Evolutionary conservation across 768 basidiomycete genomes (phyloP), one percentile per base, ranked within the genome.

Genomic region (Lactarius trivialis): DNA sequence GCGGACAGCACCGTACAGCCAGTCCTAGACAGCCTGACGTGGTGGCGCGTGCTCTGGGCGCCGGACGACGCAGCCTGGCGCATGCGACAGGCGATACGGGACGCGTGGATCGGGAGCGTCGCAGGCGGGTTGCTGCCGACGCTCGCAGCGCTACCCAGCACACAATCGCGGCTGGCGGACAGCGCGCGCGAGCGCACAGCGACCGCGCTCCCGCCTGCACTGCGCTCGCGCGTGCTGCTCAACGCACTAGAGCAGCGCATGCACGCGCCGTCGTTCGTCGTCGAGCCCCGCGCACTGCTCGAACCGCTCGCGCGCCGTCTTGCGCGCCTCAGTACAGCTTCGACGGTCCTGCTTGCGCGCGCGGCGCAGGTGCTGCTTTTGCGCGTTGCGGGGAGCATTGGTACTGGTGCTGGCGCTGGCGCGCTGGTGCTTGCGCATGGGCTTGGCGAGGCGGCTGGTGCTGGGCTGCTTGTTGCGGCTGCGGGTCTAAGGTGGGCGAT

Each of bases 321-420:
- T 3, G 58, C 56, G n/a, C 64, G 64, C 17, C 55, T 71, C 24
- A 55, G 55, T 9, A 32, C 21, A 3, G 60, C 63, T 24, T 3
- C 64, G 7, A 70, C 68, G 3, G 32, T 57, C 0, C 30, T 36
- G 15, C 68, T 74, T 6, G 69, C 70, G 39, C 58, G 64, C 15
- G 66, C 68, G 8, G 73, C 71, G 21, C 72, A 74, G 41, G 61
- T 61, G 1, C 63, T 73, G 17, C 48, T 70, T 24, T 24, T 60
- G 14, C 68, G 64, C 9, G n/a, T 62, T 6, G 58, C 48, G 1
- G 60, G 65, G 12, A 61, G 68, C 15, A 56, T 61, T 0, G 68
- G 66, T 4, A 52, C 62, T 2, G 65, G 63, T n/a, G 60, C 57
- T n/a, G 70, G 66, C 4, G 68, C 68, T 41, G 58, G 57, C 4